Evolutionary conservation across 1,284 basidiomycete species (phyloP).

Genomic region (Marasmius oreades): DNA sequence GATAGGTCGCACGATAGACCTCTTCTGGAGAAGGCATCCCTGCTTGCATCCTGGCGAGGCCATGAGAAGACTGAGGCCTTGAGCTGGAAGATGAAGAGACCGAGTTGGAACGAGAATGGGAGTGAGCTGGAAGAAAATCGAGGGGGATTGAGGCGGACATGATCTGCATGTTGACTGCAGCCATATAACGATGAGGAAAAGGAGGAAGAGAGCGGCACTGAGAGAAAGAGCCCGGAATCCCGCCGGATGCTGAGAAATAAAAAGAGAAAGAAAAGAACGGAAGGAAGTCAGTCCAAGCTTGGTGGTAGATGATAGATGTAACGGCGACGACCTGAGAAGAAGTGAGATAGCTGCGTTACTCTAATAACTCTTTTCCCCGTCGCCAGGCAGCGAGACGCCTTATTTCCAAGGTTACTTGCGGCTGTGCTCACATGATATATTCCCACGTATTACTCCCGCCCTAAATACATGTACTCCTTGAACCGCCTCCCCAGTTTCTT

Average conservation of each 20-base stretch:
- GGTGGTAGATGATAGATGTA: background rate
- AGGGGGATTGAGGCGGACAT: constrained; percentile 62
- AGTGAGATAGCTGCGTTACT: background rate
- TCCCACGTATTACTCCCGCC: background rate
- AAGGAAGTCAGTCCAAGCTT: constrained; percentile 9
- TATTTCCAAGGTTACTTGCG: constrained; percentile 5
- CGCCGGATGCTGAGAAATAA: constrained; percentile 22
- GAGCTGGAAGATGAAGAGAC: constrained; percentile 71
- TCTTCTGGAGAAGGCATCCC: constrained; percentile 56
- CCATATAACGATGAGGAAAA: constrained; percentile 42
- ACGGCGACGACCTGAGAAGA: background rate
- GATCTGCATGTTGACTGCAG: constrained; percentile 70
- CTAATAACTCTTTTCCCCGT: background rate
- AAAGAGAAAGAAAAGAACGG: background rate
- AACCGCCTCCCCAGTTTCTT: constrained; percentile 66
- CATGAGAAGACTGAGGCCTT: constrained; percentile 71
- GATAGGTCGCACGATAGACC: constrained; percentile 61
- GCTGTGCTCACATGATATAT: background rate
- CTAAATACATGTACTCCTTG: constrained; percentile 69
- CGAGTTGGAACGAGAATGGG: constrained; percentile 74
- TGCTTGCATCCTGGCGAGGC: constrained; percentile 46
- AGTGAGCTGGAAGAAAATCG: constrained; percentile 69
- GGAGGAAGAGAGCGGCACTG: constrained; percentile 16
- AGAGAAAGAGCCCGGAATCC: constrained; percentile 20
- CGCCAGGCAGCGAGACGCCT: background rate